A percentile compares a stretch with the other conserved stretches of the same genome.
These are phyloP conservation scores for Clitoria ternatea DNA, from an alignment of 306 rosid species.

Conservation along the genomic window DNA sequence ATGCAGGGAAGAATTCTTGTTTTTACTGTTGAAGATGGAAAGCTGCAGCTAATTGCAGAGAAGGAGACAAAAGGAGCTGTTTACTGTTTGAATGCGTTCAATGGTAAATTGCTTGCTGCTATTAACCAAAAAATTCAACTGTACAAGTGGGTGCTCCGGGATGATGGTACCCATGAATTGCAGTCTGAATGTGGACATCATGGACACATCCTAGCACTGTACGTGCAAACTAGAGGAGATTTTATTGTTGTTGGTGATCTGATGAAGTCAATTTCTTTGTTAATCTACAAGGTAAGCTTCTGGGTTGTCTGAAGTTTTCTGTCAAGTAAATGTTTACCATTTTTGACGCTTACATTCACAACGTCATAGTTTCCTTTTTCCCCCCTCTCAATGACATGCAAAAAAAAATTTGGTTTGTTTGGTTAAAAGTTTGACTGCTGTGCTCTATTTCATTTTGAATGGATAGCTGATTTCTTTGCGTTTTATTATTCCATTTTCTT, in stretches of 20 bases:
- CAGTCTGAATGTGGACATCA: slow-evolving; percentile 99
- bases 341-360: not conserved
- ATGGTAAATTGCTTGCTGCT: slow-evolving; percentile 94
- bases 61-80: slow-evolving; percentile 98
- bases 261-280: slow-evolving; percentile 90
- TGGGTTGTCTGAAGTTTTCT: not conserved
- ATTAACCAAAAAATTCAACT: slow-evolving; percentile 98
- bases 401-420: not conserved
- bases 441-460: not conserved
- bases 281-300: slow-evolving; percentile 81
- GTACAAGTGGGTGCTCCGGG: slow-evolving; percentile 97
- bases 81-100: slow-evolving; percentile 87
- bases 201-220: slow-evolving; percentile 97
- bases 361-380: not conserved
- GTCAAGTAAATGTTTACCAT: not conserved
- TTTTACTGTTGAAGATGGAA: slow-evolving; percentile 92
- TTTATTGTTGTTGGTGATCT: slow-evolving; percentile 97
- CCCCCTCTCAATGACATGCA: not conserved
- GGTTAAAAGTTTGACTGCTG: not conserved
- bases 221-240: slow-evolving; percentile 95
- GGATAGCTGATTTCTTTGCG: not conserved
- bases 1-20: slow-evolving; percentile 91
- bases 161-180: slow-evolving; percentile 85
- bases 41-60: slow-evolving; percentile 91
- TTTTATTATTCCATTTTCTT: not conserved